Base-by-base conservation (phyloP, 1,284 basidiomycete species). In the Rhizoctonia solani region DNA sequence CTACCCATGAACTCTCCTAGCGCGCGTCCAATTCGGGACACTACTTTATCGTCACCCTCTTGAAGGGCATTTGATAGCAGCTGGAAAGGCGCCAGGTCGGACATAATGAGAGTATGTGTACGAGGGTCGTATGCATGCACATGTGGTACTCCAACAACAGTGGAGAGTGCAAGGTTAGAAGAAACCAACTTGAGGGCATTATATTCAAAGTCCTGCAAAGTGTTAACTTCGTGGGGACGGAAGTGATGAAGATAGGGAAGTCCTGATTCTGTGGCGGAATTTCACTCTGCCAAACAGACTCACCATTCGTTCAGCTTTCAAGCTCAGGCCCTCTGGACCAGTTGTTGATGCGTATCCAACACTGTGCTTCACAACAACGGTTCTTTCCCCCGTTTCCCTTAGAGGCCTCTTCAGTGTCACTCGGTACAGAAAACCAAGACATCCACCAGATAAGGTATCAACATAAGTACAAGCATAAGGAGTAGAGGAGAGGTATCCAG, bases 1-100 rank as follows among this genome's bases (percentile, higher is more conserved):
- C 50, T 14, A n/a, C 61, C 50, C 50, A 54, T 53, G n/a, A 65
- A 65, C 53, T 65, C 61, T 1, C 61, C 61, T 3, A 54, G 27
- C 3, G 50, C 61, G 2, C 21, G 16, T 6, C 61, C 61, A 3
- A 65, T 14, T 21, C 4, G 21, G 52, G 34, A 32, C 53, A 34
- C 14, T 34, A 32, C 25, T 65, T 39, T 2, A 53, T 30, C 25
- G 54, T 23, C 13, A 53, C 61, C 13, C 11, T 4, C 11, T 4
- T 34, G 49, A 9, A 3, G 61, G 44, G 16, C 53, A 23, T 19
- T 27, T 53, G n/a, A n/a, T 1, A 34, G 49, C 9, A 49, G 34
- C 21, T 30, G 39, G 2, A 25, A 37, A n/a, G 11, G 32, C 32
- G n/a, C 32, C 4, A 53, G 37, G 27, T 65, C 61, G 3, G 23